A percentile compares a stretch with the other conserved stretches of the same genome.
Conservation (phyloP, 768 basidiomycete species). For the Kwoniella europaea region DNA sequence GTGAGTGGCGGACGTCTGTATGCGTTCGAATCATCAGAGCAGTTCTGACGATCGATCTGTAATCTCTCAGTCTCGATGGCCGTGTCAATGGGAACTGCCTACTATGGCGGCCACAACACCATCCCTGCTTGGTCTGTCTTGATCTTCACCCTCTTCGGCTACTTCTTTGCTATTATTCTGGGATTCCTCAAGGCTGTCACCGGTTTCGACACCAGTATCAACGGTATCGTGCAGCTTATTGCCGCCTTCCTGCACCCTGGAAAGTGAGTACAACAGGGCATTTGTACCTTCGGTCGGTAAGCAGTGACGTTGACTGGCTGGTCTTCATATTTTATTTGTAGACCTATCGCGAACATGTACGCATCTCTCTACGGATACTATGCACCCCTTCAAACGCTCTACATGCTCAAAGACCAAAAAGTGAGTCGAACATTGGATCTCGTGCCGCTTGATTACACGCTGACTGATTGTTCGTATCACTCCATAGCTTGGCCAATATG, state of each 20-base stretch:
- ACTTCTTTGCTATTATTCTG: constrained; percentile 61
- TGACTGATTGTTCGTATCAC: not conserved
- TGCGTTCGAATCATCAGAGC: constrained; percentile 17
- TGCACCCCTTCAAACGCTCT: constrained; percentile 21
- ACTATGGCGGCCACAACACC: constrained; percentile 52
- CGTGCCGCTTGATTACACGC: not conserved
- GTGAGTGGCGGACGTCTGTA: too few relatives aligned
- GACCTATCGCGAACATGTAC: constrained; percentile 71
- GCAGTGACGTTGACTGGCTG: not conserved
- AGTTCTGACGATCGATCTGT: too few relatives aligned
- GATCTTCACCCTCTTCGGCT: constrained; percentile 42
- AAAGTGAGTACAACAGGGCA: constrained; percentile 42
- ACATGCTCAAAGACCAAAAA: not conserved
- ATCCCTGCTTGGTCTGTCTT: constrained; percentile 55
- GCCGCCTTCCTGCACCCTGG: constrained; percentile 67
- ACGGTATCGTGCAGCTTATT: constrained; percentile 64
- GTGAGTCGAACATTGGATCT: too few relatives aligned
- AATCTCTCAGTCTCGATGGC: constrained; percentile 35
- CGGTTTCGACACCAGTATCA: constrained; percentile 63
- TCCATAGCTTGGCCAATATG: constrained; percentile 25
- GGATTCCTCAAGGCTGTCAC: constrained; percentile 65
- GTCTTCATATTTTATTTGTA: constrained; percentile 33
- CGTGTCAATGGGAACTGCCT: constrained; percentile 63
- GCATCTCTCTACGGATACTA: constrained; percentile 67
- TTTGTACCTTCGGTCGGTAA: too few relatives aligned